Base-by-base conservation (phyloP, 225 moss, liverwort and hornwort genomes). In the Thuidium tamariscinum region DNA sequence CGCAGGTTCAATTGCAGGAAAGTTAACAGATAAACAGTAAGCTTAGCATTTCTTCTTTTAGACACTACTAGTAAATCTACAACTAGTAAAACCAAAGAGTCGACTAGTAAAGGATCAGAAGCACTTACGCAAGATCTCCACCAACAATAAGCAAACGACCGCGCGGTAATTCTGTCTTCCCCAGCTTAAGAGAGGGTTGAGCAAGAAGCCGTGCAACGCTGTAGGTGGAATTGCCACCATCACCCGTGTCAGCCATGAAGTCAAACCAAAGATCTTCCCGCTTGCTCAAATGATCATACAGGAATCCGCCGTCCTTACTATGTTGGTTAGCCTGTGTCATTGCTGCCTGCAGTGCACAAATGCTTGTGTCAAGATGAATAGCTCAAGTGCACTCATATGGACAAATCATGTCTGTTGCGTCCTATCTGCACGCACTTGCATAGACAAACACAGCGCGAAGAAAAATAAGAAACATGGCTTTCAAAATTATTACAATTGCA, bases 201-300 rank as follows among this genome's bases (percentile, higher is more conserved):
- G 99, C 99, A 89, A 99, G 94, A 55, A 99, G 95, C 56, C 99
- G 94, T 68, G 99, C 99, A 71, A 99, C 88, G 56, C 92, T 94
- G 85, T 97, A 99, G 19, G 97, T 99, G 73, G 99, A 99, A 92
- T 99, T 99, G 64, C 99, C 99, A 87, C 99, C 99, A 91, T 99
- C 99, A 89, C 99, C 99, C 30, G 99, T 99, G 90, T 99, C 99
- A 82, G 99, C 99, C 99, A 99, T 99, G 82, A 99, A 97, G 79
- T 99, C 99, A 92, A 99, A 99, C 99, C 99, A 99, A 81, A 99
- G 94, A 34, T 95, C 96, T 86, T 95, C 90, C 65, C 93, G 94
- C 81, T 91, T 92, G 91, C 95, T 94, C 83, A 97, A 90, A 87
- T 99, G 94, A 52, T 88, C 93, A 84, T 96, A 96, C 62, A 94